Base-by-base conservation (phyloP, 2,329 filamentous ascomycete genomes). In the Ceratocystis smalleyi region DNA sequence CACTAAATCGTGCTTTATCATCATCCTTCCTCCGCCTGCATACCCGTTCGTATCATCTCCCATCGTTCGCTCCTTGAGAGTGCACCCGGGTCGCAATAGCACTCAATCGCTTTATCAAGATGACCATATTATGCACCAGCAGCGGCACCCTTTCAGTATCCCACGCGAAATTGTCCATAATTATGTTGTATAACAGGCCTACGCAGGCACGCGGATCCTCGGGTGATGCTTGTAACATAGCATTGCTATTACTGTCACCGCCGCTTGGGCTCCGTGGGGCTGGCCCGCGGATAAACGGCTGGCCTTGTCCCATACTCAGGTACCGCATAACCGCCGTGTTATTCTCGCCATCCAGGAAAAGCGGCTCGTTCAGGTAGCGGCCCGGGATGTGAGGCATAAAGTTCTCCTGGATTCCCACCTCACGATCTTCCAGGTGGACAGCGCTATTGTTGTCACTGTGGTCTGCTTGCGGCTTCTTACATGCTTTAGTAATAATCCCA, bases 61-160 rank as follows among this genome's bases (percentile, higher is more conserved):
- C 40, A 19, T 12, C 1, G 22, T 19, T 7, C 10, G 8, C 27
- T 3, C 27, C 27, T 32, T 35, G 47, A 47, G 24, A 24, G 47
- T 66, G 59, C n/a, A 66, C 63, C 35, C 62, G 63, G 8, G 79
- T 78, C 3, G 80, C 79, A 68, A 77, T 76, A 3, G 47, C 43
- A 10, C 80, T 79, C 62, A 88, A 71, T 67, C 84, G 83, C 67
- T 79, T 79, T 69, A 89, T 80, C 68, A 89, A 73, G 57, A 83
- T 78, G 57, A 83, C 80, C 59, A 89, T 71, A 67, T 88, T 88
- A 68, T 87, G 84, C 1, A 88, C 84, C 55, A 89, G 77, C 0
- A 84, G 80, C 12, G 85, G 82, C 66, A 78, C 69, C 6, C 73
- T 71, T 35, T 78, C 77, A 35, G 75, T 72, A 0, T 73, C 74